A percentile compares a stretch with the other conserved stretches of the same genome.
Conservation (phyloP, 805 yeast species). For the Metschnikowia chrysomelidarum region DNA sequence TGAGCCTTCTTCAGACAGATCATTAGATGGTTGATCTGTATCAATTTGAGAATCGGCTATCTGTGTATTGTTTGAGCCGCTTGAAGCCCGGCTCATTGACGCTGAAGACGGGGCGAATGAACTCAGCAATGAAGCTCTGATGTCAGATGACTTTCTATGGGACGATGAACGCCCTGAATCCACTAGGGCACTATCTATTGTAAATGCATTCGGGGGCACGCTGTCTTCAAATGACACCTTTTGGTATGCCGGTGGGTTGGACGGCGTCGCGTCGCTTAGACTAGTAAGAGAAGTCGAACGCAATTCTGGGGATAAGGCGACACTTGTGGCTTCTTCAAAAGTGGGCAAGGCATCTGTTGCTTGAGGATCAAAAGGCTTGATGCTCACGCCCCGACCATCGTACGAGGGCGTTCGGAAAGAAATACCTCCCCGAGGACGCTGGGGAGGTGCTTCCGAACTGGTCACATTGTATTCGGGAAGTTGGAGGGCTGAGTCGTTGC, state of each 20-base stretch:
- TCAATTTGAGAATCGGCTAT: no score
- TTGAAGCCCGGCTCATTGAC: conserved; percentile 5
- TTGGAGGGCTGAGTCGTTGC: conserved; percentile 40
- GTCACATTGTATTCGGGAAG: conserved; percentile 40
- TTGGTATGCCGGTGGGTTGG: conserved; percentile 33
- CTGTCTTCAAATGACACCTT: conserved; percentile 2
- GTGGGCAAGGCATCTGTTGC: conserved; percentile 46
- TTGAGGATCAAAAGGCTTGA: conserved; percentile 26
- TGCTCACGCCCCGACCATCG: conserved; percentile 30
- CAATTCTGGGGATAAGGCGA: conserved; percentile 31
- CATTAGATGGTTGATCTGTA: conserved; percentile 5
- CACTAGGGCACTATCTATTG: conserved; percentile 31
- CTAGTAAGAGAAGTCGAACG: conserved; percentile 41
- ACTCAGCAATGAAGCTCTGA: conserved; percentile 29
- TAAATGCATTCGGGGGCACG: conserved; percentile 7
- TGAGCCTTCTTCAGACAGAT: conserved; percentile 1
- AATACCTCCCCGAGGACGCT: conserved; percentile 22
- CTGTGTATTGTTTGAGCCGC: not conserved
- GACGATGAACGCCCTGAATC: conserved; percentile 7
- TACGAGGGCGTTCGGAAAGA: conserved; percentile 41
- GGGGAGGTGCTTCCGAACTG: conserved; percentile 1
- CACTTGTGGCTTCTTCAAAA: conserved; percentile 65
- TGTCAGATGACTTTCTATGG: conserved; percentile 19
- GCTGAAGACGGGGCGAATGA: conserved; percentile 31
- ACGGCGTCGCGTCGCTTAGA: conserved; percentile 28